Percentiles rank a stretch among this genome's conserved stretches.
Evolutionary conservation across 768 basidiomycete genomes (phyloP).

Genomic region (Calocybe gangraenosa): DNA sequence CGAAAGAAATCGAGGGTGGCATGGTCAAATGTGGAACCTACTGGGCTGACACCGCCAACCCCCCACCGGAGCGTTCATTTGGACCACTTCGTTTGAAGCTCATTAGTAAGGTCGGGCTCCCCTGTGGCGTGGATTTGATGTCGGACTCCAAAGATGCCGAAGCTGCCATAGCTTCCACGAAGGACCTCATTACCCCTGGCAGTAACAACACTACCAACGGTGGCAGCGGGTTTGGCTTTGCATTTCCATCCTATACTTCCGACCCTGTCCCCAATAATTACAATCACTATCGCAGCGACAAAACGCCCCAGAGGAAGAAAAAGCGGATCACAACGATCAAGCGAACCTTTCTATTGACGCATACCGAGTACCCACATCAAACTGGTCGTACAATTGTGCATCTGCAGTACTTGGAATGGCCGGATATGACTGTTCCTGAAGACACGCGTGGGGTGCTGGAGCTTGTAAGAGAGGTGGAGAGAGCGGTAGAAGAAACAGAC

Average conservation of each 20-base stretch:
- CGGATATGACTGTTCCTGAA: conserved; percentile 93
- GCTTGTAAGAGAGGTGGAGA: conserved; percentile 69
- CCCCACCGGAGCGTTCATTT: conserved; percentile 32
- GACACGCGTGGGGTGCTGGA: conserved; percentile 71
- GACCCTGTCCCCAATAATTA: not conserved
- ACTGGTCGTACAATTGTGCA: conserved; percentile 72
- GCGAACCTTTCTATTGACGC: conserved; percentile 65
- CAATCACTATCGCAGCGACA: too few species aligned
- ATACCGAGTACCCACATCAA: conserved; percentile 54
- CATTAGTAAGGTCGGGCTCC: conserved; percentile 28
- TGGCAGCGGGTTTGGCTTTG: conserved; percentile 1
- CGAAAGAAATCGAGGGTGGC: conserved; percentile 84
- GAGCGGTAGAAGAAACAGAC: conserved; percentile 33
- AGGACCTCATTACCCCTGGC: not conserved
- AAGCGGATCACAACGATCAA: conserved; percentile 35
- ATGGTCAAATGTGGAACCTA: conserved; percentile 90
- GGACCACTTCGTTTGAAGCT: conserved; percentile 66
- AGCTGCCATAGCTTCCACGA: not conserved
- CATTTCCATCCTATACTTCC: not conserved
- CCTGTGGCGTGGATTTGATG: conserved; percentile 14
- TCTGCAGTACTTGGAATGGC: conserved; percentile 93
- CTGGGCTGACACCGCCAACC: conserved; percentile 53
- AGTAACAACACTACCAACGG: too few species aligned
- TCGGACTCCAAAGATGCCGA: not conserved
- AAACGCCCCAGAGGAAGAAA: not conserved